Evolutionary conservation across 768 basidiomycete species (phyloP).

Genomic region (Infundibulicybe gibba): DNA sequence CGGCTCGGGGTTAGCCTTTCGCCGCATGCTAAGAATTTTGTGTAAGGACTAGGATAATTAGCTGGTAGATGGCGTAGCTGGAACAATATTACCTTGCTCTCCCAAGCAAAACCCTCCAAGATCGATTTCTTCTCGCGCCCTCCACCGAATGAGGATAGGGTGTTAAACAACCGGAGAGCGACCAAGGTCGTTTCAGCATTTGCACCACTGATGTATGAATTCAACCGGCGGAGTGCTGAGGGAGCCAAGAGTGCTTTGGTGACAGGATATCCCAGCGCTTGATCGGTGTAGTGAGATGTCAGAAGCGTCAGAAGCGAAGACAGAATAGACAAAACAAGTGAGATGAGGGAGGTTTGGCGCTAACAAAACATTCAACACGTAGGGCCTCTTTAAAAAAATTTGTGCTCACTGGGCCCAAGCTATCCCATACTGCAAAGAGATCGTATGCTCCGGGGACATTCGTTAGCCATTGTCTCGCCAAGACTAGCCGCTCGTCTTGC

Average conservation of each 20-base stretch:
- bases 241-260: constrained; percentile 57
- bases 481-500: constrained; percentile 55
- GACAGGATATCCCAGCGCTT: constrained; percentile 58
- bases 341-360: constrained; percentile 40
- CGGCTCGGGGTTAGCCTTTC: constrained; percentile 41
- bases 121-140: constrained; percentile 61
- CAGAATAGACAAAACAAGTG: constrained; percentile 48
- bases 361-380: constrained; percentile 2
- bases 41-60: constrained; percentile 47
- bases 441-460: constrained; percentile 52
- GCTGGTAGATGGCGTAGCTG: background rate
- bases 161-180: constrained; percentile 60
- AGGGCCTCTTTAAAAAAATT: background rate
- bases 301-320: constrained; percentile 60
- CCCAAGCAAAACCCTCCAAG: constrained; percentile 75
- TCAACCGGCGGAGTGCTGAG: constrained; percentile 52
- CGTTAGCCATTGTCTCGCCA: constrained; percentile 64
- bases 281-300: constrained; percentile 67
- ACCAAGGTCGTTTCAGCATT: constrained; percentile 66
- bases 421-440: constrained; percentile 63
- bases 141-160: constrained; percentile 59
- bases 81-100: constrained; percentile 51
- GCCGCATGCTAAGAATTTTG: constrained; percentile 68
- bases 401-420: constrained; percentile 41
- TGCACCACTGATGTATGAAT: constrained; percentile 56